Evolutionary conservation across 768 basidiomycete species (phyloP).

Genomic region (Tulasnella sp.): DNA sequence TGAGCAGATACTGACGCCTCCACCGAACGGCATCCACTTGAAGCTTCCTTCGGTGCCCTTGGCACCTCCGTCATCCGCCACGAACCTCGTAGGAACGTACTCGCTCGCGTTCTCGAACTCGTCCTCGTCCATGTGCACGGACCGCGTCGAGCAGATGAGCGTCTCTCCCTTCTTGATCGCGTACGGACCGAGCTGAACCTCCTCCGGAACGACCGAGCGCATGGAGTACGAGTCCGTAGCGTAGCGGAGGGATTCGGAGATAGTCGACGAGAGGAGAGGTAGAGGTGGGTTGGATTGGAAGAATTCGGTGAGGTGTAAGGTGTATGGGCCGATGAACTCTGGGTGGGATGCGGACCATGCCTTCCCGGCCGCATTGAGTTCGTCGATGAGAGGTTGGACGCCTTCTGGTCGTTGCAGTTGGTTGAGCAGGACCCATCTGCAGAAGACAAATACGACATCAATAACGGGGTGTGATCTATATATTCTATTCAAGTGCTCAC

Average conservation of each 20-base stretch:
- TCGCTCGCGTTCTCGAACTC: constrained; percentile 23
- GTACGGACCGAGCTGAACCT: constrained; percentile 16
- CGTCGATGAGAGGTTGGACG: constrained; percentile 28
- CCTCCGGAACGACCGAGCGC: constrained; percentile 9
- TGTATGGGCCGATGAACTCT: neutral
- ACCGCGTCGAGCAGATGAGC: constrained; percentile 26
- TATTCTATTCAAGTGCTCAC: neutral
- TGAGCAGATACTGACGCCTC: constrained; percentile 25
- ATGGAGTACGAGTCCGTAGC: constrained; percentile 34
- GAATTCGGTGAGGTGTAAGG: constrained; percentile 27
- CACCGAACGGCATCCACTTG: constrained; percentile 35
- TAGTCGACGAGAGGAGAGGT: constrained; percentile 28
- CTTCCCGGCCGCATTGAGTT: constrained; percentile 22
- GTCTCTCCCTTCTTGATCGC: constrained; percentile 30
- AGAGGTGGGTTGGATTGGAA: constrained; percentile 29
- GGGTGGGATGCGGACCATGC: neutral
- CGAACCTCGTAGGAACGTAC: constrained; percentile 23
- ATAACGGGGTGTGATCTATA: neutral
- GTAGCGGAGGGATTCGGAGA: constrained; percentile 30
- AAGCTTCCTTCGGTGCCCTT: constrained; percentile 25
- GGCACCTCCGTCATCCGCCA: neutral
- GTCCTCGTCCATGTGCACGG: constrained; percentile 31
- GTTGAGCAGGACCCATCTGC: constrained; percentile 22
- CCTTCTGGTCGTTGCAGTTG: constrained; percentile 33
- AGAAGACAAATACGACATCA: neutral